Evolutionary conservation across 140 eudicot species (phyloP), one percentile per base, ranked within the genome.

Genomic region (Ambrosia hybrid): DNA sequence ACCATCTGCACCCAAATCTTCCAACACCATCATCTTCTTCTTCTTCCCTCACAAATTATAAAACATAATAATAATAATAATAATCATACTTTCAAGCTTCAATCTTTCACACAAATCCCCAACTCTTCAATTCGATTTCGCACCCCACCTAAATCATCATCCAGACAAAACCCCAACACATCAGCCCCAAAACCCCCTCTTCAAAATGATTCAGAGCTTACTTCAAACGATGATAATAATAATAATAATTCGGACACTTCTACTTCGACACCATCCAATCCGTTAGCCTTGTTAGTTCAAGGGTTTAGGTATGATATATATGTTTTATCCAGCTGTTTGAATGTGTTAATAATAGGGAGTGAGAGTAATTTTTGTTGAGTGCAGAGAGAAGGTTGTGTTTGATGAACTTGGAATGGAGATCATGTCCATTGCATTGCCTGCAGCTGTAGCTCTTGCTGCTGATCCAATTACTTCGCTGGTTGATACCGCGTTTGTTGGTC

Each of bases 371-470:
- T 30, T 30, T 30, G 34, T 30, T 30, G 77, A 71, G 57, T 76
- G 57, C 72, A 92, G 96, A 43, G 85, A 85, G 61, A 81, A 48
- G 68, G 43, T 87, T 15, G 85, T 74, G 77, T 62, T 91, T 43
- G 99, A 86, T 81, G 85, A 87, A 51, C 84, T 91, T 48, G 96
- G 90, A 61, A 65, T 82, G 89, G 96, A 95, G 73, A 91, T 95
- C 21, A 56, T 95, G 69, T 83, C 97, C 5, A 95, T 95, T 79
- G 99, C 96, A 55, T 77, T 88, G 69, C 99, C 99, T 0, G 99
- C 99, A 57, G 92, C 95, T 21, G 78, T 95, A 73, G 99, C 99
- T 61, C 95, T 95, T 65, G 95, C 95, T 43, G 97, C 99, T 58
- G 99, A 95, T 68, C 99, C 99, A 1, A 72, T 95, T 38, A 78